Percentiles rank a stretch among this genome's conserved stretches.
Conservation (phyloP, 495 filamentous ascomycete species). For the Aspergillus biplanus region DNA sequence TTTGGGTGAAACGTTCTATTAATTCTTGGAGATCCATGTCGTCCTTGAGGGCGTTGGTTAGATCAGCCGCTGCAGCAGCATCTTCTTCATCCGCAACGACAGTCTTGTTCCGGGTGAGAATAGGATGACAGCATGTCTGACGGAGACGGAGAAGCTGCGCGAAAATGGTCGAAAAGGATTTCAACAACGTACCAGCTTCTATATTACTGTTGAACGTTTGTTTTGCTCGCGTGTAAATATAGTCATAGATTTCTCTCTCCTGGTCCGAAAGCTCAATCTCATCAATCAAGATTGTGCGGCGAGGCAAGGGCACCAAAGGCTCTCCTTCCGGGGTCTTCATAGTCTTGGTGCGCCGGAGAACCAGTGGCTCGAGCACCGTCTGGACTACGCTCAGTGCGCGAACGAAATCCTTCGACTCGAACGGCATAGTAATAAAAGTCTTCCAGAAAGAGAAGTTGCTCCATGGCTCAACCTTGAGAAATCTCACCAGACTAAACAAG, state of each 20-base stretch:
- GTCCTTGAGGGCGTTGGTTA: constrained; percentile 78
- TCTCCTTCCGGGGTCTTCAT: constrained; percentile 95
- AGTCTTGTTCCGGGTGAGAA: constrained; percentile 81
- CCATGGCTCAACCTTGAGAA: constrained; percentile 94
- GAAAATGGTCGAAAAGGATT: constrained; percentile 94
- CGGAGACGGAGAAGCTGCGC: constrained; percentile 94
- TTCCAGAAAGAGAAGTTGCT: constrained; percentile 98
- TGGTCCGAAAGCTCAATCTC: constrained; percentile 80
- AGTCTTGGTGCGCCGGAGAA: constrained; percentile 93
- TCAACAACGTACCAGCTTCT: constrained; percentile 88
- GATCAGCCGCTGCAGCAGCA: constrained; percentile 78
- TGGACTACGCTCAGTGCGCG: constrained; percentile 96
- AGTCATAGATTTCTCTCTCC: constrained; percentile 89
- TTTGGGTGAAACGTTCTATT: constrained; percentile 77
- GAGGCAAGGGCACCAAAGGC: constrained; percentile 84
- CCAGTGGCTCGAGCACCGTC: constrained; percentile 91
- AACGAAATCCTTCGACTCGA: constrained; percentile 91
- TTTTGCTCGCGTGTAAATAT: constrained; percentile 82
- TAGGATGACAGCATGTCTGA: constrained; percentile 92
- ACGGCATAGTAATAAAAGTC: constrained; percentile 96
- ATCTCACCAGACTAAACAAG: constrained; percentile 91
- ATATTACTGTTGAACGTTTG: constrained; percentile 81
- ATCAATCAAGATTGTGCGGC: constrained; percentile 77
- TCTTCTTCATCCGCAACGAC: constrained; percentile 88
- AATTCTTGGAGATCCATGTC: constrained; percentile 93